Evolutionary conservation across 805 yeast species (phyloP).

Genomic region (Wickerhamomyces subpelliculosus): DNA sequence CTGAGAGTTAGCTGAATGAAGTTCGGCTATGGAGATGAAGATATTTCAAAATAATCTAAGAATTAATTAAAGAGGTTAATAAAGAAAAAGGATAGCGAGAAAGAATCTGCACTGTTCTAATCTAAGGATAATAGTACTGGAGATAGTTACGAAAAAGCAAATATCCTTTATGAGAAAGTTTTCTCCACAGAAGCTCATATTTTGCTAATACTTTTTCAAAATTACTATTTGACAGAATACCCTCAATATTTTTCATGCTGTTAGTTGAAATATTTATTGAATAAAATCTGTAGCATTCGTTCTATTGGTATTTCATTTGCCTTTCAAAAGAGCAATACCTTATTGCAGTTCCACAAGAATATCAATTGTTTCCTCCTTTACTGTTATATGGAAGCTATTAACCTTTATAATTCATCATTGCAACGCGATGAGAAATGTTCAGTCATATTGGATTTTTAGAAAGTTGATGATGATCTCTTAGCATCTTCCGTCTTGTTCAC

Average conservation of each 20-base stretch:
- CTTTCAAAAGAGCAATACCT: slow-evolving; percentile 33
- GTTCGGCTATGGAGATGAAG: too few relatives aligned
- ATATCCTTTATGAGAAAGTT: slow-evolving; percentile 27
- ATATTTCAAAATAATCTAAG: slow-evolving; percentile 1
- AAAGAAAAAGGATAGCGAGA: background rate
- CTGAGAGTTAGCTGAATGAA: too few relatives aligned
- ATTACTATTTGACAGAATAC: slow-evolving; percentile 31
- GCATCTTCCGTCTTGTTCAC: slow-evolving; percentile 37
- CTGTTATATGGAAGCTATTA: slow-evolving; percentile 30
- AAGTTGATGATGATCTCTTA: slow-evolving; percentile 28
- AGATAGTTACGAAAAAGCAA: slow-evolving; percentile 1
- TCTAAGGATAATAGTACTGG: background rate
- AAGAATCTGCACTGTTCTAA: background rate
- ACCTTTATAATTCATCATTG: slow-evolving; percentile 27
- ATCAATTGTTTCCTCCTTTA: slow-evolving; percentile 35
- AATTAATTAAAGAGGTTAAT: slow-evolving; percentile 1
- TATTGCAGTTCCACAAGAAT: slow-evolving; percentile 31
- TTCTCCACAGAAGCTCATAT: slow-evolving; percentile 34
- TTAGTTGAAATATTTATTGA: slow-evolving; percentile 23
- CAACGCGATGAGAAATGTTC: slow-evolving; percentile 25
- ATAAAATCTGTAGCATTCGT: slow-evolving; percentile 33
- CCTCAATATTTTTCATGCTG: slow-evolving; percentile 28
- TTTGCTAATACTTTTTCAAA: slow-evolving; percentile 28
- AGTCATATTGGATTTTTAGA: slow-evolving; percentile 30
- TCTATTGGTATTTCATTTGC: slow-evolving; percentile 38